These are phyloP conservation scores for Noccaea caerulescens DNA, from an alignment of 345 rosid species.

Conservation along the genomic window DNA sequence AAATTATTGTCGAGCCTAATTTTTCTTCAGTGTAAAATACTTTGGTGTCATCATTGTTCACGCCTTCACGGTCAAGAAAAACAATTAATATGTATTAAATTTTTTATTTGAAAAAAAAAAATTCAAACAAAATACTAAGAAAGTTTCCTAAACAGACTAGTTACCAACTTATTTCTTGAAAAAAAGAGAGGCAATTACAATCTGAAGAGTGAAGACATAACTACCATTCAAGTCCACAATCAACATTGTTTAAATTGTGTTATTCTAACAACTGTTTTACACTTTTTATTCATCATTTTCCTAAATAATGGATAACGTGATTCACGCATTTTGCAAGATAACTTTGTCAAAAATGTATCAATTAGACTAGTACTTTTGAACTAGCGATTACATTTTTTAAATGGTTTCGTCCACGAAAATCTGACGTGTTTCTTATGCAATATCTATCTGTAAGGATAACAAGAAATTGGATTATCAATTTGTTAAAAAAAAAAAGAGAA, in stretches of 20 bases:
- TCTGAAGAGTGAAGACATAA: neutral
- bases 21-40: no score
- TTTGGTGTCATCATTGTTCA: neutral
- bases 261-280: neutral
- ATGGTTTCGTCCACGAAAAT: constrained; percentile 7
- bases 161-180: neutral
- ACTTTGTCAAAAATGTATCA: neutral
- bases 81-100: neutral
- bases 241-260: neutral
- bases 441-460: constrained; percentile 38
- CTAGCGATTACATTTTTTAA: neutral
- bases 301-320: neutral
- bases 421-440: constrained; percentile 27
- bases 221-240: neutral
- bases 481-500: neutral
- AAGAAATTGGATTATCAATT: neutral
- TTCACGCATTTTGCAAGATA: neutral
- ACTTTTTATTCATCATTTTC: neutral
- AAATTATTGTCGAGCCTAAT: neutral
- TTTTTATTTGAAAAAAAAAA: neutral
- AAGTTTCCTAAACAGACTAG: neutral
- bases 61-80: neutral
- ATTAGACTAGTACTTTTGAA: neutral
- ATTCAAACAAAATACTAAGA: neutral
- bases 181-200: neutral